These are phyloP conservation scores for Betula pendula DNA, from an alignment of 306 rosid species.

Conservation along the genomic window DNA sequence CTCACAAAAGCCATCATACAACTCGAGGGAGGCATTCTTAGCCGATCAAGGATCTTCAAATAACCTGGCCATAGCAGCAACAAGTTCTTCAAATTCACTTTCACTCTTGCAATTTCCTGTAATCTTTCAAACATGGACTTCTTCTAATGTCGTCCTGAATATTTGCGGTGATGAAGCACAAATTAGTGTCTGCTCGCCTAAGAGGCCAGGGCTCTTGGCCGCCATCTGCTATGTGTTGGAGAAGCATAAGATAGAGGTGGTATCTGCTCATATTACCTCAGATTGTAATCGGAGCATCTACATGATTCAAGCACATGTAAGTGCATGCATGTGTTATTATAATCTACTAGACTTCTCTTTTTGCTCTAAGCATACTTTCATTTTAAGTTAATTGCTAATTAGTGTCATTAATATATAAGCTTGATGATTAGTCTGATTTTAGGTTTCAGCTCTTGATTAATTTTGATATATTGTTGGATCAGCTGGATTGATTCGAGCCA, in stretches of 20 bases:
- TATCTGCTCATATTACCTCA: constrained; percentile 46
- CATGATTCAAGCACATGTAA: constrained; percentile 65
- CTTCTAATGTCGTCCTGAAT: constrained; percentile 53
- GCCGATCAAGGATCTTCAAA: constrained; percentile 37
- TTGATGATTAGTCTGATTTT: too few relatives aligned
- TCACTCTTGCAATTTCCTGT: constrained; percentile 4
- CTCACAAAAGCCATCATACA: constrained; percentile 22
- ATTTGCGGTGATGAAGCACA: constrained; percentile 69
- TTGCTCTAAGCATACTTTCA: neutral
- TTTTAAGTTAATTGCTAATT: neutral
- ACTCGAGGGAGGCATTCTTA: constrained; percentile 39
- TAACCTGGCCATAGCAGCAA: constrained; percentile 10
- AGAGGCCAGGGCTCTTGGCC: constrained; percentile 45
- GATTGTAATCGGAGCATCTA: constrained; percentile 30
- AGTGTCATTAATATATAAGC: neutral
- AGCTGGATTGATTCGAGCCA: too few relatives aligned
- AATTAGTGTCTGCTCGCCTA: constrained; percentile 44
- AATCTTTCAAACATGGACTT: constrained; percentile 51
- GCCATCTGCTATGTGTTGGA: constrained; percentile 54
- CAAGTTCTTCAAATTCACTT: constrained; percentile 20
- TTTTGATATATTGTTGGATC: too few relatives aligned
- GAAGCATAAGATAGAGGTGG: constrained; percentile 47
- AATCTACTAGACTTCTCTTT: neutral
- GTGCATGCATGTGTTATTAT: constrained; percentile 8
- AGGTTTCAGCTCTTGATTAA: too few relatives aligned